Evolutionary conservation across 352 stramenopile genomes (phyloP).

Genomic region (Phytophthora tubulina): DNA sequence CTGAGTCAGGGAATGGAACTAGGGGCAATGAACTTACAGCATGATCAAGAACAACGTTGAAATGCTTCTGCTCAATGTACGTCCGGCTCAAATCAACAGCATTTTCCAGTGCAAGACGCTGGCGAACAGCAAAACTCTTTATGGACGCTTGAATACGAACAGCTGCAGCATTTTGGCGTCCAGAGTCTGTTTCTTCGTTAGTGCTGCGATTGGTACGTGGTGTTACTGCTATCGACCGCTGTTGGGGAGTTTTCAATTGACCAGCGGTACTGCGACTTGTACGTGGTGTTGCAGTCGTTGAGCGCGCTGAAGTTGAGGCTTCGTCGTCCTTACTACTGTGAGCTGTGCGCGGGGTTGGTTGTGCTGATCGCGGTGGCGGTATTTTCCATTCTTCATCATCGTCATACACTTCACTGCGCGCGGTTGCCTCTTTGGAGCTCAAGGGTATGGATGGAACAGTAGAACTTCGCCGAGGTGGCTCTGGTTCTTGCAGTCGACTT

Average conservation of each 20-base stretch:
- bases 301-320: background rate
- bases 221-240: background rate
- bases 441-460: constrained; percentile 26
- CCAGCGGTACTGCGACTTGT: background rate
- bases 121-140: constrained; percentile 42
- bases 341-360: constrained; percentile 8
- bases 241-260: background rate
- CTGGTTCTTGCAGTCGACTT: constrained; percentile 9
- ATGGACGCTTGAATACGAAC: constrained; percentile 50
- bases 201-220: background rate
- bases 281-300: constrained; percentile 1
- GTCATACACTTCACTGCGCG: constrained; percentile 17
- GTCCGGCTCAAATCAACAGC: constrained; percentile 59
- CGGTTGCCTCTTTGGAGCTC: background rate
- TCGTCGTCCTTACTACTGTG: background rate
- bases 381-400: constrained; percentile 26
- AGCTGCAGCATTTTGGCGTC: constrained; percentile 37
- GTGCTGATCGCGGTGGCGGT: background rate
- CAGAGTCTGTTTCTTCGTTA: background rate
- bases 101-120: constrained; percentile 28
- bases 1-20: background rate
- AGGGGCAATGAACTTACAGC: constrained; percentile 43
- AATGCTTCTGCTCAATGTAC: constrained; percentile 74
- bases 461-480: constrained; percentile 25
- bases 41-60: constrained; percentile 48